Percentiles rank a stretch among this genome's conserved stretches.
Conservation (phyloP, 768 basidiomycete genomes). For the Chalciporus sphaerocephalus region DNA sequence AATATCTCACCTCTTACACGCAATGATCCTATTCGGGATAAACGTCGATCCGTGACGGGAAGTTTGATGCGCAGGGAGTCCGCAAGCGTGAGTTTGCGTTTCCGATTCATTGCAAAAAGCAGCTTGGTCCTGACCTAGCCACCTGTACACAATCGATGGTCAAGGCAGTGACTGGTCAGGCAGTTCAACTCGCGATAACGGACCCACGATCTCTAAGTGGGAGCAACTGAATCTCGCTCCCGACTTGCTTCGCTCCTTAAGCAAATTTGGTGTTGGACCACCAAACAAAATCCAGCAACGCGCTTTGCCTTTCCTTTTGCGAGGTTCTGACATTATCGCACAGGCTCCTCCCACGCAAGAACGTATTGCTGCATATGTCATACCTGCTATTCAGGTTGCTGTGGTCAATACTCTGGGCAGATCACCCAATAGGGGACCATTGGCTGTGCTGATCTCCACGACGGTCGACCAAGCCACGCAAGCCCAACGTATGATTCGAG, state of each 20-base stretch:
- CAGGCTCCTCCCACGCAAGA: constrained; percentile 99
- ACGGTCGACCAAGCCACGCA: constrained; percentile 99
- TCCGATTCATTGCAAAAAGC: constrained; percentile 1
- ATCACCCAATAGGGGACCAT: constrained; percentile 63
- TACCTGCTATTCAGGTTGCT: constrained; percentile 83
- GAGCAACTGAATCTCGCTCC: constrained; percentile 84
- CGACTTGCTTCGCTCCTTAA: constrained; percentile 82
- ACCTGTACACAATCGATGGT: constrained; percentile 48
- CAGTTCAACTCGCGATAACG: constrained; percentile 59
- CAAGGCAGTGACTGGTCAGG: constrained; percentile 54
- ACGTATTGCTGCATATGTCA: constrained; percentile 94
- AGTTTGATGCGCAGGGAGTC: constrained; percentile 72
- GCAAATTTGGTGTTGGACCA: constrained; percentile 93
- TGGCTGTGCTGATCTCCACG: constrained; percentile 93
- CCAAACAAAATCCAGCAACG: constrained; percentile 99
- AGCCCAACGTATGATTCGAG: constrained; percentile 91
- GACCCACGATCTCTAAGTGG: constrained; percentile 91
- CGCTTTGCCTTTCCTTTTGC: constrained; percentile 90
- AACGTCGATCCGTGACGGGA: constrained; percentile 67
- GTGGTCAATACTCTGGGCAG: constrained; percentile 57
- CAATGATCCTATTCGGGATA: constrained; percentile 48
- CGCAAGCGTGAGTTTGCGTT: constrained; percentile 49
- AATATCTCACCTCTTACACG: constrained; percentile 36
- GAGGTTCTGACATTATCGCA: constrained; percentile 94
- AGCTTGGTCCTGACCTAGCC: constrained; percentile 18